A percentile compares a stretch with the other conserved stretches of the same genome.
phyloP scores from a whole-genome alignment of 192 early-diverging fungal genomes.

The Dissophora ornata region DNA sequence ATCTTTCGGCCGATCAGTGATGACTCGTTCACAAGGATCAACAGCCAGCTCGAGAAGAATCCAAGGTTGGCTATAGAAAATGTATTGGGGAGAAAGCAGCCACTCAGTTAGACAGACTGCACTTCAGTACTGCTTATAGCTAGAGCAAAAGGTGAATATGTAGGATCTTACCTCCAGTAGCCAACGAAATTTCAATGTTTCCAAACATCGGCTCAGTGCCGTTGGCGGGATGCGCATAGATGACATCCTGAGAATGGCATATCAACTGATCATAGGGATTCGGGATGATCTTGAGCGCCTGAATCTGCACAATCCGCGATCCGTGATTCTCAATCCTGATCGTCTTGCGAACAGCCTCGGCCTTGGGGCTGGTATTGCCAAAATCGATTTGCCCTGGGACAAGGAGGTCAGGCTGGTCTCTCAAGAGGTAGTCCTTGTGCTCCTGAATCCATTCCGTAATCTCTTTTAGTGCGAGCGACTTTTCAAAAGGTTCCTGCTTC shows the following conservation, averaged over 20 bases:
- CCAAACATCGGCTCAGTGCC: conserved; percentile 53
- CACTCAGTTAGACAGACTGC: no score
- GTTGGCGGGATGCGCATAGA: conserved; percentile 43
- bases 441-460: conserved; percentile 49
- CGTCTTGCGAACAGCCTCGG: conserved; percentile 20
- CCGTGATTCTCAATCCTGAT: conserved; percentile 50
- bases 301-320: conserved; percentile 28
- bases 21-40: conserved; percentile 46
- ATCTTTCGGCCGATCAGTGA: conserved; percentile 43
- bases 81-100: no score
- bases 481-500: conserved; percentile 48
- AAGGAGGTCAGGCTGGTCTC: conserved; percentile 32
- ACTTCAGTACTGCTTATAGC: no score
- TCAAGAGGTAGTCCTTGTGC: conserved; percentile 38
- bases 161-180: conserved; percentile 28
- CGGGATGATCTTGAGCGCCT: conserved; percentile 39
- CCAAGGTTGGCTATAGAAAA: conserved; percentile 36
- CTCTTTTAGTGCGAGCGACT: conserved; percentile 37
- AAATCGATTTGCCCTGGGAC: conserved; percentile 46
- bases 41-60: conserved; percentile 46
- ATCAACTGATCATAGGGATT: conserved; percentile 36
- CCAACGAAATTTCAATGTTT: conserved; percentile 36
- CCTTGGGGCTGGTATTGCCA: conserved; percentile 43
- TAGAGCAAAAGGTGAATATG: background rate
- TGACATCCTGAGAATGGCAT: conserved; percentile 16